A percentile compares a stretch with the other conserved stretches of the same genome.
Conservation (phyloP, 768 basidiomycete species). For the Basidioascus undulatus region DNA sequence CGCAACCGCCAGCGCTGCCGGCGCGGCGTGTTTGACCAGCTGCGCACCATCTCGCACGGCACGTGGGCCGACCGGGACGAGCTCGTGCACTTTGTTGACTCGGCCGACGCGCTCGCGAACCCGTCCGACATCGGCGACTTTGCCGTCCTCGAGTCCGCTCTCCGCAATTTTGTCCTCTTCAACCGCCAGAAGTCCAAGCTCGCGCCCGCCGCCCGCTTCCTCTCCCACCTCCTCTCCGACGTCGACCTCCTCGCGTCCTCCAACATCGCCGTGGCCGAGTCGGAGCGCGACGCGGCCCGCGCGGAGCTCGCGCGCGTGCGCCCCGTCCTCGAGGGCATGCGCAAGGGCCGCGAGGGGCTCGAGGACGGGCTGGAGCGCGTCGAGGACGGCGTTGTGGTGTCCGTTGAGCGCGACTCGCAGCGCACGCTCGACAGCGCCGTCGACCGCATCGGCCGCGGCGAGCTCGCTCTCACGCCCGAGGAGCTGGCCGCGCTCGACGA, state of each 20-base stretch:
- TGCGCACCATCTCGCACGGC: constrained; percentile 70
- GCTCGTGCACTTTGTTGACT: constrained; percentile 96
- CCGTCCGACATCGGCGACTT: constrained; percentile 27
- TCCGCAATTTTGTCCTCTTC: constrained; percentile 82
- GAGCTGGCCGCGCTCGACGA: too few species aligned
- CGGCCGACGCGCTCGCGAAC: constrained; percentile 26
- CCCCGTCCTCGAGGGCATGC: constrained; percentile 76
- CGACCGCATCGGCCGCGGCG: constrained; percentile 10
- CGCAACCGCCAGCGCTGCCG: constrained; percentile 83
- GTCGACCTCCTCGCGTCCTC: constrained; percentile 63
- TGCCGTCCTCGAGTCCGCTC: constrained; percentile 61
- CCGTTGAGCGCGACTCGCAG: constrained; percentile 19
- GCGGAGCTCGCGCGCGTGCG: constrained; percentile 40
- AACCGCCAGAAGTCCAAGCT: constrained; percentile 95
- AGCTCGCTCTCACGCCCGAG: too few species aligned
- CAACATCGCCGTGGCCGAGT: constrained; percentile 64
- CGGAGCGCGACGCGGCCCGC: constrained; percentile 46
- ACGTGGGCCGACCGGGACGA: constrained; percentile 79
- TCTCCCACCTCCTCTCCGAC: constrained; percentile 69
- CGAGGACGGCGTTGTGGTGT: constrained; percentile 17
- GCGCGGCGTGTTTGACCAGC: constrained; percentile 70
- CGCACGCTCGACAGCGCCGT: constrained; percentile 19
- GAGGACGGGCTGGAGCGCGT: constrained; percentile 44
- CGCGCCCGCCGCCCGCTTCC: constrained; percentile 73
- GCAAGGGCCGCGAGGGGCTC: constrained; percentile 39